phyloP scores from a whole-genome alignment of 2,329 filamentous ascomycete species.

The Colletotrichum sidae region DNA sequence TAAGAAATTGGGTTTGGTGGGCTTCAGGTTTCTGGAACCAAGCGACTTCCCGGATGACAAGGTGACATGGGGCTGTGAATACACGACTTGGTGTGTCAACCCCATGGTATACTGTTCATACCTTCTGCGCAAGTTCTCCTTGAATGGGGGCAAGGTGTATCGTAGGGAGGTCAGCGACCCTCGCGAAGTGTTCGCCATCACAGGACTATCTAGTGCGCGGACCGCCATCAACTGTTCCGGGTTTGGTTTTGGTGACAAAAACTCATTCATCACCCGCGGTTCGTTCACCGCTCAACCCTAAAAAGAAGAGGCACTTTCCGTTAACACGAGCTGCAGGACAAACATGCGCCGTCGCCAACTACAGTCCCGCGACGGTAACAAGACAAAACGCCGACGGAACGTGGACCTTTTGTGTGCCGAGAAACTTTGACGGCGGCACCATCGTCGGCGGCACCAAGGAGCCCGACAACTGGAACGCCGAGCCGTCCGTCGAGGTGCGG shows the following conservation, averaged over 20 bases:
- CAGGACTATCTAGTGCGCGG: conserved; percentile 43
- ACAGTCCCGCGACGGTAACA: conserved; percentile 60
- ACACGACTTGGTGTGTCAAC: conserved; percentile 66
- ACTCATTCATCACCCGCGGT: conserved; percentile 58
- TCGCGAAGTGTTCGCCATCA: conserved; percentile 52
- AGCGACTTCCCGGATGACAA: conserved; percentile 54
- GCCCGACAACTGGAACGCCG: conserved; percentile 64
- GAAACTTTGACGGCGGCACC: conserved; percentile 71
- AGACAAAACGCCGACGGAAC: conserved; percentile 71
- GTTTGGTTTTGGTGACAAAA: conserved; percentile 55
- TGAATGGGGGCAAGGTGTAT: conserved; percentile 49
- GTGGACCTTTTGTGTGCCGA: conserved; percentile 73
- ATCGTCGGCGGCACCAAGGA: conserved; percentile 76
- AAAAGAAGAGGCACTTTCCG: background rate
- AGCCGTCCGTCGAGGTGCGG: conserved; percentile 60
- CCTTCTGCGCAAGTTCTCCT: conserved; percentile 55
- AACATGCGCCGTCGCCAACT: conserved; percentile 57
- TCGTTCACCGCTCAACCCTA: conserved; percentile 18
- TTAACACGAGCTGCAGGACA: conserved; percentile 48
- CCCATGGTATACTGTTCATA: conserved; percentile 65
- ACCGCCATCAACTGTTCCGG: conserved; percentile 60
- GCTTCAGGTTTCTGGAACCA: conserved; percentile 50
- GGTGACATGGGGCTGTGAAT: conserved; percentile 61
- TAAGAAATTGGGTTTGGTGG: conserved; percentile 47
- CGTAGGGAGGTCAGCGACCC: conserved; percentile 50